Evolutionary conservation across 1,284 basidiomycete species (phyloP).

Genomic region (Pseudomicrostroma phylloplanum): DNA sequence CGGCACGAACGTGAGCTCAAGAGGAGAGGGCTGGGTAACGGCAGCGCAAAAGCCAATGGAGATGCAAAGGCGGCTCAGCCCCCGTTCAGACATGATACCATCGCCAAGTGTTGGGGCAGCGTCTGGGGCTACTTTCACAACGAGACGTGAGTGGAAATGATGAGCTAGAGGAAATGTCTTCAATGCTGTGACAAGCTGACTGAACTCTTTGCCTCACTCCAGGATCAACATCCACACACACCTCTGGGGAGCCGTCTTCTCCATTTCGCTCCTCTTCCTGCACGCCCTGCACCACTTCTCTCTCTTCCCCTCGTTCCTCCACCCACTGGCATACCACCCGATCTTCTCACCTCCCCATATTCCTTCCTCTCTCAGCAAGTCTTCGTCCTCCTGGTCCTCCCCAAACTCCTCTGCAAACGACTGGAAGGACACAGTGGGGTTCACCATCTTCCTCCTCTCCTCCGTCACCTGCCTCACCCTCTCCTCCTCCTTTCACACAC

Average conservation of each 20-base stretch:
- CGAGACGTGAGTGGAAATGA: slow-evolving; percentile 36
- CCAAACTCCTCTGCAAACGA: slow-evolving; percentile 43
- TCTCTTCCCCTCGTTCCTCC: slow-evolving; percentile 24
- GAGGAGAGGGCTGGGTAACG: not conserved
- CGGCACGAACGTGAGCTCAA: not conserved
- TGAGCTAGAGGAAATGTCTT: not conserved
- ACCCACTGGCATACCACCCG: slow-evolving; percentile 28
- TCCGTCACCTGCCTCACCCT: slow-evolving; percentile 68
- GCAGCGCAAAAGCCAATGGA: slow-evolving; percentile 14
- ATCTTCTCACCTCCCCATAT: slow-evolving; percentile 28
- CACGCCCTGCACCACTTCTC: slow-evolving; percentile 30
- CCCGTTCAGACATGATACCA: slow-evolving; percentile 35
- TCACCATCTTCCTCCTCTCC: slow-evolving; percentile 66
- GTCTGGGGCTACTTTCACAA: slow-evolving; percentile 50
- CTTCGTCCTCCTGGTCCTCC: not conserved
- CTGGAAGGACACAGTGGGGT: slow-evolving; percentile 62
- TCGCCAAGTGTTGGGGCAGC: slow-evolving; percentile 43
- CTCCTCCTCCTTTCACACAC: slow-evolving; percentile 71
- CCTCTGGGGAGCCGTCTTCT: slow-evolving; percentile 67
- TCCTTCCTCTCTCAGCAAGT: not conserved
- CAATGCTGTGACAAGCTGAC: not conserved
- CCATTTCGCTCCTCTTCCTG: slow-evolving; percentile 56
- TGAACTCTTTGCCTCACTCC: not conserved
- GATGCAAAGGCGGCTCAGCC: slow-evolving; percentile 6
- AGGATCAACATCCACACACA: slow-evolving; percentile 86